A percentile compares a stretch with the other conserved stretches of the same genome.
phyloP scores from a whole-genome alignment of 2,329 filamentous ascomycete species.

The Stylonectria norvegica region DNA sequence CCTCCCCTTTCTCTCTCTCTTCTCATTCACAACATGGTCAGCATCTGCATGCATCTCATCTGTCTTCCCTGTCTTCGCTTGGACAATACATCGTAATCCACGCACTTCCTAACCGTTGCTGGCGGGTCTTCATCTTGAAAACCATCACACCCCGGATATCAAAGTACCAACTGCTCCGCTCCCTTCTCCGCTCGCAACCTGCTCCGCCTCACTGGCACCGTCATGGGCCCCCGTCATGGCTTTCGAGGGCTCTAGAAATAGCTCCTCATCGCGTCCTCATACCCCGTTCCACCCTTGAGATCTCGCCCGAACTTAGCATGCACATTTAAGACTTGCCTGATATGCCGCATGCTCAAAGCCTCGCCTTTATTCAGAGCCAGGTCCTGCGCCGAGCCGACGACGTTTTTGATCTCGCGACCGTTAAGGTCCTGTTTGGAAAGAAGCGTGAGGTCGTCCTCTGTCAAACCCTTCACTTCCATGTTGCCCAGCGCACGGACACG shows the following conservation, averaged over 20 bases:
- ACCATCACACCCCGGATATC: too few species aligned
- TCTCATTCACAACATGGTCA: too few species aligned
- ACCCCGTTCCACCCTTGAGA: slow-evolving; percentile 75
- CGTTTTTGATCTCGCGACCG: slow-evolving; percentile 78
- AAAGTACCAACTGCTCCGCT: too few species aligned
- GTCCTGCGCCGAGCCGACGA: slow-evolving; percentile 76
- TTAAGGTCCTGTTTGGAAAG: slow-evolving; percentile 65
- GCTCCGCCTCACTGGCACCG: not conserved
- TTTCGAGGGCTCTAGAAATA: slow-evolving; percentile 55
- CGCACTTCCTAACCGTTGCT: too few species aligned
- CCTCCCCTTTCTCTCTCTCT: too few species aligned
- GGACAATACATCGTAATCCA: too few species aligned
- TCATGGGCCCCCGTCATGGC: not conserved
- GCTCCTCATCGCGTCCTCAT: slow-evolving; percentile 78
- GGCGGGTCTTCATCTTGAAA: too few species aligned
- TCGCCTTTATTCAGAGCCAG: slow-evolving; percentile 73
- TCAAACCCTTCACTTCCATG: slow-evolving; percentile 57
- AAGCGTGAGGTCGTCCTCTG: slow-evolving; percentile 62
- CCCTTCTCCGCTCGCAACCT: too few species aligned
- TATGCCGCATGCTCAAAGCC: slow-evolving; percentile 71
- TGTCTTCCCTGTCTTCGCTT: too few species aligned
- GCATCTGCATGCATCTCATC: too few species aligned
- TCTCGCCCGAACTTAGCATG: slow-evolving; percentile 80
- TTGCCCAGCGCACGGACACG: slow-evolving; percentile 65
- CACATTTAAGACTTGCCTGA: slow-evolving; percentile 79